A percentile compares a stretch with the other conserved stretches of the same genome.
phyloP scores from a whole-genome alignment of 2,329 filamentous ascomycete species.

The Aspergillus sergii region DNA sequence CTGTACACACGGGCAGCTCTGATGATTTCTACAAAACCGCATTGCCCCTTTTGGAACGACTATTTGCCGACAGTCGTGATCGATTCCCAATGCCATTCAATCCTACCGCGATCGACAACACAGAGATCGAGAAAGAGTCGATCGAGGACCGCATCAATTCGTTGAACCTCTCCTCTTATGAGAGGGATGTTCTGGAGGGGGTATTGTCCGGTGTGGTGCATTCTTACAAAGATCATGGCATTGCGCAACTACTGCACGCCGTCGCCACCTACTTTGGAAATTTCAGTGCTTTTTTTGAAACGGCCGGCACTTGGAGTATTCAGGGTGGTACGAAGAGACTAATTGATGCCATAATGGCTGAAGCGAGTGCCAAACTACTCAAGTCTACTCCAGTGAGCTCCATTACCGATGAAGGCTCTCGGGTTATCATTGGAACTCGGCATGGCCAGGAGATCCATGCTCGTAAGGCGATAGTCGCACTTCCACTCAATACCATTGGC shows the following conservation, averaged over 20 bases:
- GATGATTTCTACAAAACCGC: background rate
- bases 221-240: conserved; percentile 16
- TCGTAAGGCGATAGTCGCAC: background rate
- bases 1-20: conserved; percentile 5
- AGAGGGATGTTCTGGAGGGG: conserved; percentile 18
- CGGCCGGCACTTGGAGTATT: conserved; percentile 9
- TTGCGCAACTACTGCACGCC: conserved; percentile 17
- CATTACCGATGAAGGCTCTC: background rate
- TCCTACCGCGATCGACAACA: conserved; percentile 10
- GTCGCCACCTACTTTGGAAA: conserved; percentile 17
- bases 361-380: conserved; percentile 5
- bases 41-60: conserved; percentile 7
- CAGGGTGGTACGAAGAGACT: conserved; percentile 8
- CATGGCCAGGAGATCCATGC: conserved; percentile 5
- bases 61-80: conserved; percentile 14
- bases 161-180: conserved; percentile 13
- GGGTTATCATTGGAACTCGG: conserved; percentile 9
- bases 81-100: conserved; percentile 15
- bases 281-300: conserved; percentile 11
- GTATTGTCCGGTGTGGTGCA: conserved; percentile 15
- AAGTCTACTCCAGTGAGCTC: background rate
- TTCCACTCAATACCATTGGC: conserved; percentile 10
- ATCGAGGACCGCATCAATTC: conserved; percentile 16
- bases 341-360: conserved; percentile 4
- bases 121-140: conserved; percentile 14